These are phyloP conservation scores for Syncephalastrum racemosum DNA, from an alignment of 371 early-diverging fungal genomes.

Conservation along the genomic window DNA sequence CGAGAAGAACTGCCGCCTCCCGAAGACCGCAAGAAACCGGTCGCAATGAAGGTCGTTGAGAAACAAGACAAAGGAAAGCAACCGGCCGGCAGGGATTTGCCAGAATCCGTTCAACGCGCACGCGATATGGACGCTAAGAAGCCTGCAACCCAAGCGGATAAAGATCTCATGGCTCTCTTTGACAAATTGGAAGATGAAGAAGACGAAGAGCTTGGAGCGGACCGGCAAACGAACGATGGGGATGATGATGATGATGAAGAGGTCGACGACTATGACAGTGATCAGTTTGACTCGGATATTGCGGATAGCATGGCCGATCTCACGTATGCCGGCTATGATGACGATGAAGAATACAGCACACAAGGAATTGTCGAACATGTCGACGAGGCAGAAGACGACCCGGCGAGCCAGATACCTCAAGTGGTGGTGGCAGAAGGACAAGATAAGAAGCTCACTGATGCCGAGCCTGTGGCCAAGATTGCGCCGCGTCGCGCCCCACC, in stretches of 20 bases:
- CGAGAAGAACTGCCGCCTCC: constrained; percentile 57
- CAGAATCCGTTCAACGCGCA: background rate
- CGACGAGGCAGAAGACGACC: constrained; percentile 55
- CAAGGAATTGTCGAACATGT: constrained; percentile 56
- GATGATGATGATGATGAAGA: constrained; percentile 55
- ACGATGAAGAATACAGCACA: constrained; percentile 55
- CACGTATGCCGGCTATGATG: constrained; percentile 29
- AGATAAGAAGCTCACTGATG: background rate
- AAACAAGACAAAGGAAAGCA: constrained; percentile 13
- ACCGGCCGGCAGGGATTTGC: constrained; percentile 5
- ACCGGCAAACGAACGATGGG: constrained; percentile 19
- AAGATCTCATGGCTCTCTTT: constrained; percentile 50
- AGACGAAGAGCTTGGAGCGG: constrained; percentile 34
- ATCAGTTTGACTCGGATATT: constrained; percentile 52
- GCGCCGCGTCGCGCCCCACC: background rate
- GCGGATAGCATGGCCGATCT: constrained; percentile 46
- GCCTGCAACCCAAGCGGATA: constrained; percentile 24
- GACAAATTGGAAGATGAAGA: constrained; percentile 61
- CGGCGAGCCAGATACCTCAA: constrained; percentile 17
- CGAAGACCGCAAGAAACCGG: constrained; percentile 13
- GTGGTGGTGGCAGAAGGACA: constrained; percentile 11
- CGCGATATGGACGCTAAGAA: background rate
- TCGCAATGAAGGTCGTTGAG: background rate
- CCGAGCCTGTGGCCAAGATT: background rate
- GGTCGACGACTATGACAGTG: constrained; percentile 44